Evolutionary conservation across 352 stramenopile genomes (phyloP).

Genomic region (Globisporangium paroecandrum): DNA sequence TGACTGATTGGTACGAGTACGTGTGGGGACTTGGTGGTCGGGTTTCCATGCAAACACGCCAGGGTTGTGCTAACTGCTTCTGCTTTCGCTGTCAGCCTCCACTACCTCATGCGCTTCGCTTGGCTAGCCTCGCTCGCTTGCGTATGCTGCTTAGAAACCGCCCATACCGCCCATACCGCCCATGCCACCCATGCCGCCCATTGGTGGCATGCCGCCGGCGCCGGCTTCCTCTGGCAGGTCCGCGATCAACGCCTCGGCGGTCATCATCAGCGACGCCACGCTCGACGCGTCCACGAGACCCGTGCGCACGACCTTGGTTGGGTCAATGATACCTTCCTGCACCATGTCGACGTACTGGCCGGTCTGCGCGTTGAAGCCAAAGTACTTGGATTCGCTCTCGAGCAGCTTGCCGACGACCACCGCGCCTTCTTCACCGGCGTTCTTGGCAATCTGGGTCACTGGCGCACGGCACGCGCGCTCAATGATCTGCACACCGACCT

Average conservation of each 20-base stretch:
- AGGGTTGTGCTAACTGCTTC: background rate
- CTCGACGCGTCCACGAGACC: conserved; percentile 98
- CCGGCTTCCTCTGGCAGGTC: conserved; percentile 92
- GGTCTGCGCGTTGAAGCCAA: conserved; percentile 98
- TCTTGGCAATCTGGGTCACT: conserved; percentile 97
- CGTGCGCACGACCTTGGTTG: conserved; percentile 98
- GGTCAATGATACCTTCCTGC: conserved; percentile 97
- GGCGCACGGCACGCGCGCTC: conserved; percentile 92
- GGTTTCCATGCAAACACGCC: background rate
- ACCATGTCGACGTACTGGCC: conserved; percentile 98
- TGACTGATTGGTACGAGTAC: conserved; percentile 8
- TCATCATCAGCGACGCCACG: conserved; percentile 99
- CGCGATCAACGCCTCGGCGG: conserved; percentile 98
- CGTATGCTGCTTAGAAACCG: conserved; percentile 43
- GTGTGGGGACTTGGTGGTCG: background rate
- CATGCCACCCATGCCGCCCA: conserved; percentile 83
- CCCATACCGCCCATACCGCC: conserved; percentile 77
- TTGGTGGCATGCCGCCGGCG: conserved; percentile 41
- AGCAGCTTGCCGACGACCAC: conserved; percentile 99
- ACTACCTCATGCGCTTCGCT: background rate
- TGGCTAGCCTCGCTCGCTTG: background rate
- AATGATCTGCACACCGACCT: conserved; percentile 98
- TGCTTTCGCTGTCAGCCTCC: background rate
- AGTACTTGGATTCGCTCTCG: conserved; percentile 91
- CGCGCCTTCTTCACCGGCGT: conserved; percentile 97